Percentiles rank a stretch among this genome's conserved stretches.
Evolutionary conservation across 768 basidiomycete species (phyloP).

Genomic region (Hemileccinum impolitum): DNA sequence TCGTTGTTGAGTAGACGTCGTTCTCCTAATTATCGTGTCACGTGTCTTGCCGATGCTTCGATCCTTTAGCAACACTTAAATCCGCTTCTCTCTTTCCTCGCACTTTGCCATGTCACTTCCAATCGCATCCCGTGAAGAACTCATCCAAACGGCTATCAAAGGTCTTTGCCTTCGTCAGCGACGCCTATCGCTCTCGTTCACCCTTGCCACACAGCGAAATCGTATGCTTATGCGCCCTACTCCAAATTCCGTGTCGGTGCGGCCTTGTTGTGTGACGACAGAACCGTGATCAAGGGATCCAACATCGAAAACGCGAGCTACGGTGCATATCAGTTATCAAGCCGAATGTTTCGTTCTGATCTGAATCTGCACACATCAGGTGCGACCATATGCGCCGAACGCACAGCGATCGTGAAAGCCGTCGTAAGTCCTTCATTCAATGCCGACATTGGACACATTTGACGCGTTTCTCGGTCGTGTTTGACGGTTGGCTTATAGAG

Average conservation of each 20-base stretch:
- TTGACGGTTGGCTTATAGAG: no score
- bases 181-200: neutral
- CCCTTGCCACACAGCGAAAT: conserved; percentile 45
- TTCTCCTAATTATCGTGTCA: no score
- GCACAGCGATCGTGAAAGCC: conserved; percentile 94
- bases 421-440: conserved; percentile 52
- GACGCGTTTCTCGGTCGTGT: neutral
- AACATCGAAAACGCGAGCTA: conserved; percentile 95
- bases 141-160: conserved; percentile 51
- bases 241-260: conserved; percentile 94
- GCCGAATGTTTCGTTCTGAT: neutral
- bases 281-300: conserved; percentile 74
- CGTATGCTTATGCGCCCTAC: conserved; percentile 77
- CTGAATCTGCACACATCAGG: conserved; percentile 35
- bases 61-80: no score
- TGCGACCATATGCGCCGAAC: conserved; percentile 89
- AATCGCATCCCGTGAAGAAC: conserved; percentile 39
- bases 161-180: no score
- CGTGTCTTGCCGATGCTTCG: no score
- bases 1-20: no score
- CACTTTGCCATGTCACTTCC: conserved; percentile 33
- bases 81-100: no score
- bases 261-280: conserved; percentile 68
- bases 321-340: conserved; percentile 50
- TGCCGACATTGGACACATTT: neutral